Evolutionary conservation across 352 stramenopile genomes (phyloP).

Genomic region (Phytophthora gonapodyides): DNA sequence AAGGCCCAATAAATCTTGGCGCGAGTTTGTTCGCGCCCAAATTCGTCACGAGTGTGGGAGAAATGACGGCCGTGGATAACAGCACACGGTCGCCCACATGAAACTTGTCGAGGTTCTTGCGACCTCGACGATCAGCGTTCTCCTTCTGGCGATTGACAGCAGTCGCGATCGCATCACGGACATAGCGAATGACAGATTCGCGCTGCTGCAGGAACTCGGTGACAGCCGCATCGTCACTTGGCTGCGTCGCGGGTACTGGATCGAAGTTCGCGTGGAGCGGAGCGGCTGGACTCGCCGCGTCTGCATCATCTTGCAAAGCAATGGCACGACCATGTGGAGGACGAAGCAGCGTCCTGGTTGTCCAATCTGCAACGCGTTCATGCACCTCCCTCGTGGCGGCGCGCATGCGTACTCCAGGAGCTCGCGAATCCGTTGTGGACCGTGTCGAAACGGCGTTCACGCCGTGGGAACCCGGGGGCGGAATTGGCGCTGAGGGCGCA

Average conservation of each 20-base stretch:
- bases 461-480: too few species aligned
- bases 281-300: not conserved
- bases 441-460: too few species aligned
- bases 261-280: conserved; percentile 2
- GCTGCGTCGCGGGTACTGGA: not conserved
- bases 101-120: conserved; percentile 14
- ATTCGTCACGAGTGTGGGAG: conserved; percentile 5
- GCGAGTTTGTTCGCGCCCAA: conserved; percentile 14
- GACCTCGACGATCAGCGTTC: conserved; percentile 16
- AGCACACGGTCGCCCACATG: conserved; percentile 22
- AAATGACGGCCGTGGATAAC: conserved; percentile 19
- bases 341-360: not conserved
- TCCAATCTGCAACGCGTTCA: conserved; percentile 1
- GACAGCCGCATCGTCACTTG: not conserved
- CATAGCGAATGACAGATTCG: not conserved
- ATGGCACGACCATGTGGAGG: not conserved
- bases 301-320: not conserved
- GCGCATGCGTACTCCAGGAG: too few species aligned
- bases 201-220: not conserved
- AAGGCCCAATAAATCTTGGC: conserved; percentile 20
- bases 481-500: not conserved
- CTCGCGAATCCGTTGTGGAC: not conserved
- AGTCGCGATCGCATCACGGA: not conserved
- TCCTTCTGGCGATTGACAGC: conserved; percentile 36
- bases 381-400: not conserved